Evolutionary conservation across 352 stramenopile genomes (phyloP), one percentile per base, ranked within the genome.

Genomic region (Pythium brachiatum): DNA sequence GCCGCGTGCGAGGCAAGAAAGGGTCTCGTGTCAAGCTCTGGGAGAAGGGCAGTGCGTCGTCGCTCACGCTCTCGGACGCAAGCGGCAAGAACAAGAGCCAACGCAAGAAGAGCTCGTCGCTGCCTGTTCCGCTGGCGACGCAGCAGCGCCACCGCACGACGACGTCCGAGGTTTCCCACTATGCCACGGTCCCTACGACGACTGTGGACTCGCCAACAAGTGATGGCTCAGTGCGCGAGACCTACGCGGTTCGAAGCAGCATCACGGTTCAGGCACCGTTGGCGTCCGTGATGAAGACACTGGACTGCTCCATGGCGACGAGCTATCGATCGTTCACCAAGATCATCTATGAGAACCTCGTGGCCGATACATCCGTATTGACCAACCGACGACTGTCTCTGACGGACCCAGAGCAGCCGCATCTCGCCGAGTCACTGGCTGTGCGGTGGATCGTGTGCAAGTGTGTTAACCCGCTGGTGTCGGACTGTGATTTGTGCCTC

Each of bases 311-410:
- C 15, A 66, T 73, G 7, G 66, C 78, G 21, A 81, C 78, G 27
- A 72, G 74, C 21, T 78, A 91, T 59, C 76, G 83, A 18, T 91
- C 80, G 43, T 87, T 89, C 59, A 88, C 75, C 29, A 82, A 85
- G 62, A 85, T 87, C 60, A 88, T 92, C 26, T 91, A 92, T 66
- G 78, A 83, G 26, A 75, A 71, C 26, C 70, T 90, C 39, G 68
- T 94, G 27, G 74, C 79, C 46, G 81, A 92, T 57, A 86, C 81
- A n/a, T 79, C 76, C 0, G 81, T 92, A 53, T 81, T 94, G n/a
- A 90, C 74, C 62, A 82, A 92, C 56, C 77, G 73, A 39, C 80
- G 72, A 21, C 52, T 60, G 27, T 21, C 39, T 7, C 23, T 18
- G 62, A 18, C 27, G 23, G 9, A 25, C 34, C 43, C 26, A 47